phyloP scores from a whole-genome alignment of 768 basidiomycete species.

The Auriscalpium vulgare region DNA sequence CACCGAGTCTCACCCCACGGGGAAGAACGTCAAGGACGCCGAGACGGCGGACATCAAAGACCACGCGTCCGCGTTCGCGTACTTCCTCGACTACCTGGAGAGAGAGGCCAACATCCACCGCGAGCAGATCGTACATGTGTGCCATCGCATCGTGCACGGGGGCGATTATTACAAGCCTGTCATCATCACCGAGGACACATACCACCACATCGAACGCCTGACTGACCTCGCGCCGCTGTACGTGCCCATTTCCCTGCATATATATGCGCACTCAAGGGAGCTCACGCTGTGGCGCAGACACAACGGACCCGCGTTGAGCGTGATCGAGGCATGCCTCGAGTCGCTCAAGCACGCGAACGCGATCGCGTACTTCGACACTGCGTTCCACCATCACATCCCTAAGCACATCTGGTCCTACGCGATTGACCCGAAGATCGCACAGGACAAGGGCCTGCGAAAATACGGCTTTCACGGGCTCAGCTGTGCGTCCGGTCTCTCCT shows the following conservation, averaged over 20 bases:
- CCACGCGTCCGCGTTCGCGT: conserved; percentile 54
- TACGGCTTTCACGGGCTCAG: conserved; percentile 91
- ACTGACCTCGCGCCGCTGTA: conserved; percentile 78
- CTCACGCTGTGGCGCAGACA: conserved; percentile 31
- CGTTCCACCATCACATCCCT: conserved; percentile 76
- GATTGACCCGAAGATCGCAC: conserved; percentile 55
- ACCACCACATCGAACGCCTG: conserved; percentile 63
- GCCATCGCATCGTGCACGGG: conserved; percentile 83
- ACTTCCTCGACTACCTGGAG: conserved; percentile 46
- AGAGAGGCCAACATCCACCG: conserved; percentile 34
- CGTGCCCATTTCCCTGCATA: conserved; percentile 20
- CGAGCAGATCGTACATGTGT: conserved; percentile 43
- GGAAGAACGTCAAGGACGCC: conserved; percentile 30
- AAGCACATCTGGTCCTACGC: conserved; percentile 73
- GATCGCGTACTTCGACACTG: conserved; percentile 83
- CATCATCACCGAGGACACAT: conserved; percentile 56
- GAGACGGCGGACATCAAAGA: conserved; percentile 35
- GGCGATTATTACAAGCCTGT: conserved; percentile 71
- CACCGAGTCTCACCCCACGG: conserved; percentile 8
- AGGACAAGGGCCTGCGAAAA: conserved; percentile 65
- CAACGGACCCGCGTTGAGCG: conserved; percentile 52
- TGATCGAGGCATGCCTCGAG: conserved; percentile 53
- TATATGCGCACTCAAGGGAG: too few relatives aligned
- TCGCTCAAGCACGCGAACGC: conserved; percentile 61
- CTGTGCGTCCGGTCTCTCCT: conserved; percentile 31